Base-by-base conservation (phyloP, 352 stramenopile species). In the Globisporangium takayamanum region DNA sequence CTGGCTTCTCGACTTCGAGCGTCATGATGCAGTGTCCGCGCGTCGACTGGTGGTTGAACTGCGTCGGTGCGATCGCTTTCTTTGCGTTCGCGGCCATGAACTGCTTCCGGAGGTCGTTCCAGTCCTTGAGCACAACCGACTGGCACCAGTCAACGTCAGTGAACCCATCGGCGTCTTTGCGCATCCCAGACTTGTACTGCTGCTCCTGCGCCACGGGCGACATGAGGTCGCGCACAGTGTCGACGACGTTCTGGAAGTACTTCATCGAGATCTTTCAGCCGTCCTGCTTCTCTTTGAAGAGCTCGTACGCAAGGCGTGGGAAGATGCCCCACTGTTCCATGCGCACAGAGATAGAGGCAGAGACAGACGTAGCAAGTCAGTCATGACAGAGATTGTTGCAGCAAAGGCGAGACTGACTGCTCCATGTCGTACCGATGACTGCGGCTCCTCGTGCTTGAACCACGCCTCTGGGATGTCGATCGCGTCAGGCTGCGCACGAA, bases 231-330 rank as follows among this genome's bases (percentile, higher is more conserved):
- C 92, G 86, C 47, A 98, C 91, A 3, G 88, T 98, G 70, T 98
- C 92, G 8, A 98, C 93, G 42, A 98, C 93, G 67, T 98, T 98
- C 65, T 98, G 93, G 66, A 98, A 98, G 68, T 98, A 98, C 74
- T 98, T 98, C 92, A 98, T 98, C 30, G 88, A 96, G 65, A 98
- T 94, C 70, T 98, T 98, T 92, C 93, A 98, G 56, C 92, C 92
- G 57, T 98, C 93, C 60, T 96, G 78, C 63, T 97, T 97, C 62
- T 97, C 85, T 62, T 96, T 84, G 70, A 98, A 98, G 28, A 98
- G 59, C 47, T 98, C 88, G 70, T 97, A 98, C 16, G 90, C 93
- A 11, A 97, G 73, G 3, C 87, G 85, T 22, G 89, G 88, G 63
- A 97, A 97, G 60, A 97, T 89, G 16, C 90, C 91, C 91, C 91